Percentiles rank a stretch among this genome's conserved stretches.
phyloP scores from a whole-genome alignment of 1,284 basidiomycete species.

The Cystobasidiaceae sp. region DNA sequence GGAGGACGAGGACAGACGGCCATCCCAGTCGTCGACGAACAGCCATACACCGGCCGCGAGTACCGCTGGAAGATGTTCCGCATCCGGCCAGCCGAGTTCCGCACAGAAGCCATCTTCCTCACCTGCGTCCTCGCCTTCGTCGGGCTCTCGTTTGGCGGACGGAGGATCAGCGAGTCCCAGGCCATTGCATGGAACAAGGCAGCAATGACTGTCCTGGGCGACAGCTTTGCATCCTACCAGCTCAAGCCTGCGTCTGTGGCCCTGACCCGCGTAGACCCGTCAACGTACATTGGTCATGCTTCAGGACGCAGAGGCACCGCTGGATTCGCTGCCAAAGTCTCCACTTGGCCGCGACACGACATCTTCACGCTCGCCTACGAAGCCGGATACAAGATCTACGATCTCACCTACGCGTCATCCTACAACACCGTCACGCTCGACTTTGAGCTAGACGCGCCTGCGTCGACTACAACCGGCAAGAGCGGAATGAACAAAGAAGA shows the following conservation, averaged over 20 bases:
- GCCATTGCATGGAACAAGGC: slow-evolving; percentile 29
- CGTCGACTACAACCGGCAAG: neutral
- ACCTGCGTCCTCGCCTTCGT: slow-evolving; percentile 8
- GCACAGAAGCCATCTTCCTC: slow-evolving; percentile 1
- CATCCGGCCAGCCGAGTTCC: slow-evolving; percentile 26
- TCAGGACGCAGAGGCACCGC: slow-evolving; percentile 19
- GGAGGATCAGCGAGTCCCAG: slow-evolving; percentile 13
- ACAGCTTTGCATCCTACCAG: slow-evolving; percentile 24
- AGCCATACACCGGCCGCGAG: slow-evolving; percentile 13
- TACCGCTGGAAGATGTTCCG: slow-evolving; percentile 20
- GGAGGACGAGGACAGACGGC: neutral
- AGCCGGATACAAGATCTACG: slow-evolving; percentile 18
- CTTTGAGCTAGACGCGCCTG: slow-evolving; percentile 15
- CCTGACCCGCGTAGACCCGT: slow-evolving; percentile 11
- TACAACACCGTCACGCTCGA: slow-evolving; percentile 10
- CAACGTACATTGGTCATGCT: slow-evolving; percentile 16
- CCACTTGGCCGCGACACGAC: slow-evolving; percentile 10
- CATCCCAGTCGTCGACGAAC: neutral
- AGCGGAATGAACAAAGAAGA: slow-evolving; percentile 13
- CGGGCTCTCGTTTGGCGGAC: slow-evolving; percentile 14
- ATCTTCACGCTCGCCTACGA: neutral
- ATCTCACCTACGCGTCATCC: slow-evolving; percentile 14
- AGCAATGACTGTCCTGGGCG: neutral
- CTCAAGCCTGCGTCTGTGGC: neutral
- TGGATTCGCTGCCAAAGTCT: slow-evolving; percentile 9